phyloP scores from a whole-genome alignment of 352 stramenopile species.

The Pythium scleroteichum region DNA sequence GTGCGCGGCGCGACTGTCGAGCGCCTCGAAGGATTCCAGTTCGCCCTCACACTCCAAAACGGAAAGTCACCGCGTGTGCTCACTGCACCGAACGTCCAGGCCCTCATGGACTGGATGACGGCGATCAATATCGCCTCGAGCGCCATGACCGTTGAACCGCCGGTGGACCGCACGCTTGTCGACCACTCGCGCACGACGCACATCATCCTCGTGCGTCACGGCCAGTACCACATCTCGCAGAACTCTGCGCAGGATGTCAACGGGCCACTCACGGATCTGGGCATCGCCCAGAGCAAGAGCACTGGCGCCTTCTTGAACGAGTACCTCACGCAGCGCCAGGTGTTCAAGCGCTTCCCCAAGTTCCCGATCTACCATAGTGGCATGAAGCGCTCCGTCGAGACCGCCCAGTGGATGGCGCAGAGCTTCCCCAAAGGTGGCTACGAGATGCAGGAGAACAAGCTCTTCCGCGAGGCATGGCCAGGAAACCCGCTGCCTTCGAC shows the following conservation, averaged over 20 bases:
- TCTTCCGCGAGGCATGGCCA: conserved; percentile 69
- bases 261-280: conserved; percentile 56
- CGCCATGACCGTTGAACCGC: conserved; percentile 40
- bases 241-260: conserved; percentile 52
- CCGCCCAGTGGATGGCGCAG: conserved; percentile 43
- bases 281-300: conserved; percentile 43
- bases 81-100: conserved; percentile 51
- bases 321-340: conserved; percentile 45
- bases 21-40: conserved; percentile 45
- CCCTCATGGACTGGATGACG: conserved; percentile 77
- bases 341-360: conserved; percentile 58
- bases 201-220: conserved; percentile 69
- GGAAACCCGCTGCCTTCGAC: conserved; percentile 59
- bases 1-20: conserved; percentile 47
- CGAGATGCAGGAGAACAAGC: conserved; percentile 63
- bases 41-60: conserved; percentile 32
- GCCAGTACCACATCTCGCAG: conserved; percentile 57
- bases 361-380: conserved; percentile 66
- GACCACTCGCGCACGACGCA: conserved; percentile 72
- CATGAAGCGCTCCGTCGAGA: conserved; percentile 52
- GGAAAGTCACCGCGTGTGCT: conserved; percentile 35
- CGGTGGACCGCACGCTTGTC: conserved; percentile 47
- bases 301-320: conserved; percentile 54
- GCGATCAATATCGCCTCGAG: conserved; percentile 53
- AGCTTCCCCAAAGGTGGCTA: conserved; percentile 37